Conservation (phyloP, 2,329 filamentous ascomycete species). For the Coniochaeta hoffmannii region DNA sequence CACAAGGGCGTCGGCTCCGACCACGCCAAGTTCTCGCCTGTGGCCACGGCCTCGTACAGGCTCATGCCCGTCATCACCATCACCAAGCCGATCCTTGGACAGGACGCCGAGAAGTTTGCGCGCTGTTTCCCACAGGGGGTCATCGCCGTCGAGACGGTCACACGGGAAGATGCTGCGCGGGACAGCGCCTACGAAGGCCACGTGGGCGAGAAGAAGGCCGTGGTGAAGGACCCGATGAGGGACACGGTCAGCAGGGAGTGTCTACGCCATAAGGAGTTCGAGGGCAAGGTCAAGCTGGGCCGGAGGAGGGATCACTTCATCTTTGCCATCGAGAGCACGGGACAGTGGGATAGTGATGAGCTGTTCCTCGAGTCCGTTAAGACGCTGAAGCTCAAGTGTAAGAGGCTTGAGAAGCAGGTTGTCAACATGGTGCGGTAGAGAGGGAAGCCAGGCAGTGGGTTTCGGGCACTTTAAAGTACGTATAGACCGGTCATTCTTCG, state of each 20-base stretch:
- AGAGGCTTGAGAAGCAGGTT: conserved; percentile 64
- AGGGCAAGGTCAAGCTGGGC: conserved; percentile 90
- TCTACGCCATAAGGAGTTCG: conserved; percentile 84
- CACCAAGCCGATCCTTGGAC: conserved; percentile 71
- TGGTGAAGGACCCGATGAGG: conserved; percentile 80
- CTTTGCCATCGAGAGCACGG: conserved; percentile 89
- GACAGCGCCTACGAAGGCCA: conserved; percentile 63
- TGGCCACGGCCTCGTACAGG: conserved; percentile 89
- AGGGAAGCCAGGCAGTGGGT: background rate
- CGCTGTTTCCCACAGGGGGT: conserved; percentile 86
- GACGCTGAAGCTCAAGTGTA: conserved; percentile 78
- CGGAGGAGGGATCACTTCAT: conserved; percentile 93
- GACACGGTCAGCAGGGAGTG: conserved; percentile 95
- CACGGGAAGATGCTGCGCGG: conserved; percentile 54
- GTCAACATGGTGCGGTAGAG: conserved; percentile 51
- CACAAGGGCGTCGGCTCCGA: conserved; percentile 91
- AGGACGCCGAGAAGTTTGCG: conserved; percentile 82
- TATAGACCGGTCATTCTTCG: background rate
- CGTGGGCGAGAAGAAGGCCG: conserved; percentile 76
- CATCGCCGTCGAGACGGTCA: conserved; percentile 69
- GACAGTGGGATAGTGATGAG: conserved; percentile 90
- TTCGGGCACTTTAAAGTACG: background rate
- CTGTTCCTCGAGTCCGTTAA: conserved; percentile 87
- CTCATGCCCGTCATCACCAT: conserved; percentile 86
- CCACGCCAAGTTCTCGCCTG: conserved; percentile 95